Conservation (phyloP, 768 basidiomycete species). For the Psilocybe azurescens region DNA sequence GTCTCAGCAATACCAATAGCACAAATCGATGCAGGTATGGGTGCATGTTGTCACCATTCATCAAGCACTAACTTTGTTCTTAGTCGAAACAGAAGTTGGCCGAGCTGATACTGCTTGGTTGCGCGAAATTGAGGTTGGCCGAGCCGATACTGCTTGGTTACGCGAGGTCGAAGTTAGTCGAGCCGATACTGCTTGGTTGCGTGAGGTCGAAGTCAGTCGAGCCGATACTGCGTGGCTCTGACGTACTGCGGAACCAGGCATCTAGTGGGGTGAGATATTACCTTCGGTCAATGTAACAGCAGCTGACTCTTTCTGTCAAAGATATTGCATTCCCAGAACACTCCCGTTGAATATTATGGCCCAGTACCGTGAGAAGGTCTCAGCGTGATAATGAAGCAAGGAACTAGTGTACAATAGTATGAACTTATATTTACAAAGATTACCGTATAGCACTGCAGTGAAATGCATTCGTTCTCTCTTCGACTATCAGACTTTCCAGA, state of each 20-base stretch:
- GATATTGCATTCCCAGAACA: not conserved
- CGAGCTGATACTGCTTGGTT: slow-evolving; percentile 2
- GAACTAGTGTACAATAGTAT: not conserved
- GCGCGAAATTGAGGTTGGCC: not conserved
- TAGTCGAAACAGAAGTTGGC: slow-evolving; percentile 1
- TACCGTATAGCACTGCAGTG: not conserved
- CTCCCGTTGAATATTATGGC: not conserved
- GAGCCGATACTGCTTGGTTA: not conserved
- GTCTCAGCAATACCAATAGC: not conserved
- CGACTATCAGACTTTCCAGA: not conserved
- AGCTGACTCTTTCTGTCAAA: not conserved
- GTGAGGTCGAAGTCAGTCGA: not conserved
- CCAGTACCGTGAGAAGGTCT: not conserved
- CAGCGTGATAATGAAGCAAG: not conserved
- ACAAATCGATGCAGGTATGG: not conserved
- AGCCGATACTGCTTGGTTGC: slow-evolving; percentile 1
- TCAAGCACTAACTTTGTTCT: not conserved
- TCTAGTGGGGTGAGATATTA: not conserved
- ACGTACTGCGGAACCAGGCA: not conserved
- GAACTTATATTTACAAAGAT: not conserved
- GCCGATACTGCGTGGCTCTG: slow-evolving; percentile 4
- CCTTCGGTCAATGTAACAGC: not conserved
- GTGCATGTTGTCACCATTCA: not conserved
- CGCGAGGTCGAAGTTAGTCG: not conserved
- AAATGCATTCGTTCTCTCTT: not conserved